Evolutionary conservation across 2,329 filamentous ascomycete species (phyloP).

Genomic region (Neurospora sp.): DNA sequence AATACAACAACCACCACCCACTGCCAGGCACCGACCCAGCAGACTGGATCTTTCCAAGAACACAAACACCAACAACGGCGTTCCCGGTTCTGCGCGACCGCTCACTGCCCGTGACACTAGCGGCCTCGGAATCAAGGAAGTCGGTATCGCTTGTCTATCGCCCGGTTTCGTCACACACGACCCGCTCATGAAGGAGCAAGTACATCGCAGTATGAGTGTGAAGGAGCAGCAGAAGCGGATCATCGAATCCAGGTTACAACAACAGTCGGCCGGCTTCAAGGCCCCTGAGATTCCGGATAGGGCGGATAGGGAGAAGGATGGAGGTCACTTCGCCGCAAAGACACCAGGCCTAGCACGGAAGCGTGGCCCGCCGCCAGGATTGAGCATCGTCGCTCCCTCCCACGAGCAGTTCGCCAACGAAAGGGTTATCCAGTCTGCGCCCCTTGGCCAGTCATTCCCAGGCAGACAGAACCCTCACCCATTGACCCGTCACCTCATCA

Average conservation of each 20-base stretch:
- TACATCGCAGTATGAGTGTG: slow-evolving; percentile 88
- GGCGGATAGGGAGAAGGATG: slow-evolving; percentile 44
- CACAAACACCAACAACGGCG: slow-evolving; percentile 38
- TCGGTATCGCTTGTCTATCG: slow-evolving; percentile 87
- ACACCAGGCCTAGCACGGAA: slow-evolving; percentile 65
- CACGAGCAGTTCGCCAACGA: slow-evolving; percentile 89
- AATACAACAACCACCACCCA: slow-evolving; percentile 28
- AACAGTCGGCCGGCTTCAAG: slow-evolving; percentile 73
- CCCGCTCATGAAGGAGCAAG: slow-evolving; percentile 89
- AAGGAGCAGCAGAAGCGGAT: slow-evolving; percentile 90
- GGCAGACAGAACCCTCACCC: slow-evolving; percentile 74
- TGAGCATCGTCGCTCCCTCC: slow-evolving; percentile 91
- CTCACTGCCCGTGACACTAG: slow-evolving; percentile 65
- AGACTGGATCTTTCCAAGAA: slow-evolving; percentile 69
- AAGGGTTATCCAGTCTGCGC: slow-evolving; percentile 92
- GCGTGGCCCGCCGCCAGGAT: slow-evolving; percentile 74
- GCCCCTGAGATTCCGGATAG: slow-evolving; percentile 44
- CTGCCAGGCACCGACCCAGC: slow-evolving; percentile 64
- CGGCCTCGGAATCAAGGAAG: slow-evolving; percentile 75
- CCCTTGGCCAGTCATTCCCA: slow-evolving; percentile 89
- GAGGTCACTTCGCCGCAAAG: slow-evolving; percentile 47
- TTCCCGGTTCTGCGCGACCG: slow-evolving; percentile 56
- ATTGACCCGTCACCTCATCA: slow-evolving; percentile 65
- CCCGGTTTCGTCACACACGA: slow-evolving; percentile 95
- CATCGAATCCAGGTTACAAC: slow-evolving; percentile 84